phyloP scores from a whole-genome alignment of 2,329 filamentous ascomycete species.

The Chalaropsis thielavioides region DNA sequence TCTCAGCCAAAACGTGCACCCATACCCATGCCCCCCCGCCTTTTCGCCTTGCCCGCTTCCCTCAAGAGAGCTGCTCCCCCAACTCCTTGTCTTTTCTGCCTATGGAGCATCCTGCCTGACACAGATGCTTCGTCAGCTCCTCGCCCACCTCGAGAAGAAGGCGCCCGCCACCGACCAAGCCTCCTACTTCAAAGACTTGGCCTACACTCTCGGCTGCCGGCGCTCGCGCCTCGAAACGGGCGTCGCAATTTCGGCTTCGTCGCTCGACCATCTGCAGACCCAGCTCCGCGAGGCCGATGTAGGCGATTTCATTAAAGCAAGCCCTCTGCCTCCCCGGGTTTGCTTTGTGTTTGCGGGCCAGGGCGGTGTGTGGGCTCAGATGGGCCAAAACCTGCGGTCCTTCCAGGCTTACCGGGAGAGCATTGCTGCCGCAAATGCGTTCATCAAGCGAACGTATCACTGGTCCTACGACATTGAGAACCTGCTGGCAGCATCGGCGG shows the following conservation, averaged over 20 bases:
- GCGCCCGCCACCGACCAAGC: background rate
- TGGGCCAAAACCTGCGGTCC: slow-evolving; percentile 30
- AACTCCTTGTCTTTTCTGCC: slow-evolving; percentile 12
- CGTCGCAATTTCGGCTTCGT: slow-evolving; percentile 24
- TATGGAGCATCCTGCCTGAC: slow-evolving; percentile 5
- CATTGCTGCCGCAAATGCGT: slow-evolving; percentile 26
- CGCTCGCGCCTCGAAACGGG: slow-evolving; percentile 28
- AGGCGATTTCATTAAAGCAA: slow-evolving; percentile 20
- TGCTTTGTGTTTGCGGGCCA: slow-evolving; percentile 33
- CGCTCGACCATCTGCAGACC: background rate
- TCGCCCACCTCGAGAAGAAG: background rate
- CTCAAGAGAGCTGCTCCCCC: background rate
- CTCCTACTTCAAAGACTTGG: slow-evolving; percentile 27
- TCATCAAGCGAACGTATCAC: slow-evolving; percentile 19
- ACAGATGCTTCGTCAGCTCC: background rate
- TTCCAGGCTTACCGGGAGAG: slow-evolving; percentile 30
- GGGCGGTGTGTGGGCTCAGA: slow-evolving; percentile 30
- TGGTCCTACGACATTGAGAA: slow-evolving; percentile 6
- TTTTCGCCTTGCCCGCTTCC: background rate
- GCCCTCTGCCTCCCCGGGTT: slow-evolving; percentile 23
- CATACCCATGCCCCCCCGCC: background rate
- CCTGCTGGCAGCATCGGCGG: background rate
- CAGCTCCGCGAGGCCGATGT: slow-evolving; percentile 22
- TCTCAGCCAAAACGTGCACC: background rate
- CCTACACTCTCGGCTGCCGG: slow-evolving; percentile 33